Evolutionary conservation across 2,329 filamentous ascomycete genomes (phyloP).

Genomic region (Epichloe scottii): DNA sequence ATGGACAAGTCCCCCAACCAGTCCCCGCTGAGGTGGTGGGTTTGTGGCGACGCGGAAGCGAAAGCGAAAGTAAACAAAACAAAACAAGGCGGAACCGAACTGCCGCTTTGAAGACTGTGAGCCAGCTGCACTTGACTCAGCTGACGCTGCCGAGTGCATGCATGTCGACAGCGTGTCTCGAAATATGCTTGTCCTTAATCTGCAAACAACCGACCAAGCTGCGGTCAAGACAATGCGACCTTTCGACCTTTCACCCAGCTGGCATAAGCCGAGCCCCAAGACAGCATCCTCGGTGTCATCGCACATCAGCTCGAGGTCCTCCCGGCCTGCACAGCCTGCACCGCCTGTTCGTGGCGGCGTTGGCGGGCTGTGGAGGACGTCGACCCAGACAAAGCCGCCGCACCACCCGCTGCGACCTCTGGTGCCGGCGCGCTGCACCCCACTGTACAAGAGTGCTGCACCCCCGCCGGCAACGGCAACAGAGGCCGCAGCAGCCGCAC

Average conservation of each 20-base stretch:
- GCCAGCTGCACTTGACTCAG: no score
- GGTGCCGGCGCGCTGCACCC: neutral
- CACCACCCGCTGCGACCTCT: neutral
- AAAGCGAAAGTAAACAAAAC: neutral
- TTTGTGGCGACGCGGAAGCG: neutral
- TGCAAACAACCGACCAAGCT: no score
- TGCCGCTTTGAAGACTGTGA: no score
- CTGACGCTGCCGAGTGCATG: no score
- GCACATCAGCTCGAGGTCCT: neutral
- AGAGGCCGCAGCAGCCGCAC: neutral
- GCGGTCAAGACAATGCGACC: slow-evolving; percentile 4
- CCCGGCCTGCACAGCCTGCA: neutral
- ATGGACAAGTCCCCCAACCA: neutral
- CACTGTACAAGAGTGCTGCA: no score
- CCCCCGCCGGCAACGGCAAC: neutral
- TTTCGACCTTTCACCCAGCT: neutral
- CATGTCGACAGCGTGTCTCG: no score
- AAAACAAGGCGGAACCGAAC: neutral
- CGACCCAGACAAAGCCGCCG: neutral
- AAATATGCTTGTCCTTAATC: no score
- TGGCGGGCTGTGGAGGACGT: neutral
- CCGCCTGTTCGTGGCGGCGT: neutral
- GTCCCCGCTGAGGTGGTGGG: neutral
- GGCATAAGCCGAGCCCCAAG: neutral
- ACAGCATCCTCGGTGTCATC: neutral